A percentile compares a stretch with the other conserved stretches of the same genome.
Evolutionary conservation across 345 rosid species (phyloP).

Genomic region (Ceriops tagal): DNA sequence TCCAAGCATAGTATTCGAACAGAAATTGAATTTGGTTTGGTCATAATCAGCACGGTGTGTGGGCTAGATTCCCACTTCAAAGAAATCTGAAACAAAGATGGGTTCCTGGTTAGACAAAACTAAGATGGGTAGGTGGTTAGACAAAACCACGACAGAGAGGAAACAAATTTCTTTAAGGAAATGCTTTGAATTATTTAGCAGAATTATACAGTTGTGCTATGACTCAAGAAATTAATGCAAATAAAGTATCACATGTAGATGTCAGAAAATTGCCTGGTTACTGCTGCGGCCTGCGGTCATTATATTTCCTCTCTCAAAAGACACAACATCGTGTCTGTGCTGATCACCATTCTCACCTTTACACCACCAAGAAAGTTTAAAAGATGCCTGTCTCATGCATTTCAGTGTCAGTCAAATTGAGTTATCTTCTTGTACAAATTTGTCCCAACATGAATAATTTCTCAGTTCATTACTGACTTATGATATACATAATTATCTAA

Average conservation of each 20-base stretch:
- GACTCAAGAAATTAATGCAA: neutral
- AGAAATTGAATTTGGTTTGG: conserved; percentile 85
- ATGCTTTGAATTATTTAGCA: too few species aligned
- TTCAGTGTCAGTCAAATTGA: conserved; percentile 13
- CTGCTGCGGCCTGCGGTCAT: conserved; percentile 87
- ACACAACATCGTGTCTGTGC: conserved; percentile 91
- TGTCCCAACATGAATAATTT: conserved; percentile 1
- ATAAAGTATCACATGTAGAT: conserved; percentile 1
- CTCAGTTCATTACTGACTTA: neutral
- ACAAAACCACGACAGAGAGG: neutral
- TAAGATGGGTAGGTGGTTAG: conserved; percentile 17
- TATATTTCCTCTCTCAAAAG: conserved; percentile 92
- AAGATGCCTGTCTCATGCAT: conserved; percentile 69
- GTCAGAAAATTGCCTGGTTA: conserved; percentile 59
- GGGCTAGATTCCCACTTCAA: conserved; percentile 91
- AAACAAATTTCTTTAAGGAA: neutral
- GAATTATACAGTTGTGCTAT: neutral
- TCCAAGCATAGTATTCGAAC: conserved; percentile 70
- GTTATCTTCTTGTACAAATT: conserved; percentile 8
- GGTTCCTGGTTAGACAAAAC: conserved; percentile 20
- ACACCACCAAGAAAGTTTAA: conserved; percentile 95
- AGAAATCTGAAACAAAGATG: conserved; percentile 67
- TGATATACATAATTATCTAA: neutral
- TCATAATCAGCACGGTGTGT: conserved; percentile 80
- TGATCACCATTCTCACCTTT: conserved; percentile 80